These are phyloP conservation scores for Pythium folliculosum DNA, from an alignment of 352 stramenopile species.

Conservation along the genomic window DNA sequence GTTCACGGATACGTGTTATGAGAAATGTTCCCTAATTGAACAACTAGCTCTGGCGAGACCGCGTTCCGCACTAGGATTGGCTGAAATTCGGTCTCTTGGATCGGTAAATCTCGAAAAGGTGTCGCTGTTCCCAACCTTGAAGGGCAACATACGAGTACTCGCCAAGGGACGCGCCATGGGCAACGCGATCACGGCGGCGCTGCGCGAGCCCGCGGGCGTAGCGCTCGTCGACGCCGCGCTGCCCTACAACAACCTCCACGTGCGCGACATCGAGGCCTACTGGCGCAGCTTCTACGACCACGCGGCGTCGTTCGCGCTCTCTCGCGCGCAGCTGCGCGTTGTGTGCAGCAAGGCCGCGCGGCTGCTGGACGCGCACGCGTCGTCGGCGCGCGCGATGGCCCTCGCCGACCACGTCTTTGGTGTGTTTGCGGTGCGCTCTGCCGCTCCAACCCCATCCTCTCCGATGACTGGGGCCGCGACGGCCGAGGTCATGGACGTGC, in stretches of 20 bases:
- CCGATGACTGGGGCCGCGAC: too few species aligned
- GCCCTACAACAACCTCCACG: conserved; percentile 73
- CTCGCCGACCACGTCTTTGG: conserved; percentile 62
- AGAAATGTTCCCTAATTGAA: not conserved
- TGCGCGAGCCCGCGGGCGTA: conserved; percentile 47
- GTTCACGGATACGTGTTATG: too few species aligned
- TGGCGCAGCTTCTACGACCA: conserved; percentile 87
- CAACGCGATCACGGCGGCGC: conserved; percentile 53
- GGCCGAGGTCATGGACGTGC: conserved; percentile 72
- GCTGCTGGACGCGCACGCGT: conserved; percentile 42
- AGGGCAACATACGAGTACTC: not conserved
- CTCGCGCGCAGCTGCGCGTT: conserved; percentile 52
- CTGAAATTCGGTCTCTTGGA: conserved; percentile 13
- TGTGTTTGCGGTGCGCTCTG: conserved; percentile 40
- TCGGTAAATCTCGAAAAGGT: conserved; percentile 20
- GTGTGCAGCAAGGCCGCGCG: conserved; percentile 60
- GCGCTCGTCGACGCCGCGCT: conserved; percentile 58
- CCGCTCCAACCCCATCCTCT: too few species aligned
- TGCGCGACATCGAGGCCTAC: conserved; percentile 74
- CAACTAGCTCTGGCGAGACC: conserved; percentile 7
- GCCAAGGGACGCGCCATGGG: conserved; percentile 40
- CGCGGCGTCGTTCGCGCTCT: conserved; percentile 69
- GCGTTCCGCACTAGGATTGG: conserved; percentile 25
- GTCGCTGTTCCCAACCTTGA: not conserved
- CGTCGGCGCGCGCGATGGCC: conserved; percentile 39